Evolutionary conservation across 257 asterid species (phyloP).

Genomic region (Rehmannia glutinosa): DNA sequence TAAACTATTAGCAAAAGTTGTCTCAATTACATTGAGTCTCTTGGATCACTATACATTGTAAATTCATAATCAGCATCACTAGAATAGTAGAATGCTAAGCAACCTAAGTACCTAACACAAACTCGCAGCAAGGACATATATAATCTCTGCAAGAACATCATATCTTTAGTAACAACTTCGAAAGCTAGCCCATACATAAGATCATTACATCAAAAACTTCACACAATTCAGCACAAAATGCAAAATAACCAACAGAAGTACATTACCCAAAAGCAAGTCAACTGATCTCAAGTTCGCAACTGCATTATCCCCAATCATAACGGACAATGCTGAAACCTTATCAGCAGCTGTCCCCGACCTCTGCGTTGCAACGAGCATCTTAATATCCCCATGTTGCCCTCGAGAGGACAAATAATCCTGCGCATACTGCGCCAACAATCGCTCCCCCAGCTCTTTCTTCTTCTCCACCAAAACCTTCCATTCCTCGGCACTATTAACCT

Average conservation of each 20-base stretch:
- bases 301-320: slow-evolving; percentile 87
- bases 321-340: slow-evolving; percentile 88
- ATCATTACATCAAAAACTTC: neutral
- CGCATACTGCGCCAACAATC: slow-evolving; percentile 69
- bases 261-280: slow-evolving; percentile 76
- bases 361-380: slow-evolving; percentile 82
- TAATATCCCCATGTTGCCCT: slow-evolving; percentile 81
- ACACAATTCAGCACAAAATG: neutral
- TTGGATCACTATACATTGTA: neutral
- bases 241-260: neutral
- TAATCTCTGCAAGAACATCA: too few relatives aligned
- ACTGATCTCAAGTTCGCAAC: slow-evolving; percentile 79
- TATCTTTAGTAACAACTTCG: too few relatives aligned
- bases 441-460: slow-evolving; percentile 79
- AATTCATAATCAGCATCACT: too few relatives aligned
- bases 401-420: slow-evolving; percentile 69
- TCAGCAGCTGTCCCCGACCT: slow-evolving; percentile 97
- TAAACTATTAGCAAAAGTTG: neutral
- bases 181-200: too few relatives aligned
- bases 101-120: too few relatives aligned
- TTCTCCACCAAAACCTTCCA: slow-evolving; percentile 77
- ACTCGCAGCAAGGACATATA: too few relatives aligned
- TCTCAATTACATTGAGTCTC: neutral
- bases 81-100: too few relatives aligned
- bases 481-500: slow-evolving; percentile 38